Base-by-base conservation (phyloP, 345 rosid genomes). In the Draba incana region DNA sequence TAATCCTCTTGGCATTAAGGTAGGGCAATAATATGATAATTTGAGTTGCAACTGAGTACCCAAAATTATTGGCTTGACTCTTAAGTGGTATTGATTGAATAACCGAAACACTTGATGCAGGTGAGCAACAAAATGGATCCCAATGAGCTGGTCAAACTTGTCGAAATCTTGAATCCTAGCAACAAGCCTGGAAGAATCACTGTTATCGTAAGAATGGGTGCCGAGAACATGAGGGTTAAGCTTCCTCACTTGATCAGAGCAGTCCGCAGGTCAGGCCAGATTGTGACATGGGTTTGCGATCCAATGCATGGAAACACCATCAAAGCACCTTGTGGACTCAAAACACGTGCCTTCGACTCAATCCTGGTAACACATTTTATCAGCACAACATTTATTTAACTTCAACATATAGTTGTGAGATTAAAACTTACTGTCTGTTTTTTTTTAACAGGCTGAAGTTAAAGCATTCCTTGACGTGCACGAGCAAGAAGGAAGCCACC, bases 301-400 rank as follows among this genome's bases (percentile, higher is more conserved):
- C 90, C 88, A 4, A 79, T 86, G 86, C 90, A 85, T 6, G 88
- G 90, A 49, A 83, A 85, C 86, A 85, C 90, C 16, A 85, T 83
- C 52, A 76, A 82, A 72, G 88, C 90, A 48, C 90, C 90, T 2
- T 82, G 88, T 24, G 90, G 90, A 8, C 88, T 80, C 69, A 86
- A 79, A 75, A 86, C 90, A n/a, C 82, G 86, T 11, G 74, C 90
- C 67, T 86, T 86, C 2, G 90, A 86, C 76, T 75, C 88, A 25
- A 84, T 86, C 38, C 51, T 84, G 85, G 90, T 85, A 83, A 83
- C 59, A 47, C 45, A 38, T 39, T 54, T 70, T 58, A 15, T 58
- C 25, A 66, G 44, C 50, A 43, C 58, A 33, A 57, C 65, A 55
- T 56, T 5, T 10, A 55, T 63, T 5, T 50, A 48, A 9, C 45